Percentiles rank a stretch among this genome's conserved stretches.
Conservation (phyloP, 495 filamentous ascomycete species). For the Delitschia confertaspora region DNA sequence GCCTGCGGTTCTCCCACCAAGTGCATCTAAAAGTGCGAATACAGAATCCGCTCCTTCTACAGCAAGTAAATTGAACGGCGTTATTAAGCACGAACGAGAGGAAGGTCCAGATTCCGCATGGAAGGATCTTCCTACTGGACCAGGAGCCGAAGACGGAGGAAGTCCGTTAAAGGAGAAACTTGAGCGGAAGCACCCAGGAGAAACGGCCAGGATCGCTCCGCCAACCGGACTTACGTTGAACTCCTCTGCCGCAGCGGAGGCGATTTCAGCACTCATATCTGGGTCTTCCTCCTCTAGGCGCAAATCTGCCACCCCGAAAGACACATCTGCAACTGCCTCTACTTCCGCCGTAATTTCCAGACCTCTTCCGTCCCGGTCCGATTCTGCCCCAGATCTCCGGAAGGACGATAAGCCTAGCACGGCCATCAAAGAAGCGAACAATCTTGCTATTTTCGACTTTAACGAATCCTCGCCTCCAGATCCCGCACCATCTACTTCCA, state of each 20-base stretch:
- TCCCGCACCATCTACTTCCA: background rate
- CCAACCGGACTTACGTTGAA: conserved; percentile 9
- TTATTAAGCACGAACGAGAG: conserved; percentile 15
- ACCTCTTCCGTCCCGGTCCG: no score
- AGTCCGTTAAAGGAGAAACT: conserved; percentile 25
- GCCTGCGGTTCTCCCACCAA: conserved; percentile 30
- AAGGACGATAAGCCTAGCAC: background rate
- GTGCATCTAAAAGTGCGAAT: conserved; percentile 23
- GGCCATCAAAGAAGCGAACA: conserved; percentile 19
- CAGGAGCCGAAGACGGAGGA: conserved; percentile 9
- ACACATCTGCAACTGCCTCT: background rate
- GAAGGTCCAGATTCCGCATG: conserved; percentile 11
- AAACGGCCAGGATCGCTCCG: background rate
- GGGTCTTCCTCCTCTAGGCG: background rate
- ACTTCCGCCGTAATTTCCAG: no score
- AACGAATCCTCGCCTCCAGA: conserved; percentile 29
- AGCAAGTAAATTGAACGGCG: background rate
- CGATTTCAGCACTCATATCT: conserved; percentile 16
- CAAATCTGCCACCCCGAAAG: background rate
- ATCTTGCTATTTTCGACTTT: conserved; percentile 34
- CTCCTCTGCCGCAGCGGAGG: conserved; percentile 19
- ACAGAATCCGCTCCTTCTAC: conserved; percentile 3
- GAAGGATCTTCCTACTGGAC: conserved; percentile 12
- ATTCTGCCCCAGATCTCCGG: background rate
- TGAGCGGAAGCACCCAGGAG: conserved; percentile 4